A percentile compares a stretch with the other conserved stretches of the same genome.
These are phyloP conservation scores for Phytophthora constricta DNA, from an alignment of 352 stramenopile species.

Conservation along the genomic window DNA sequence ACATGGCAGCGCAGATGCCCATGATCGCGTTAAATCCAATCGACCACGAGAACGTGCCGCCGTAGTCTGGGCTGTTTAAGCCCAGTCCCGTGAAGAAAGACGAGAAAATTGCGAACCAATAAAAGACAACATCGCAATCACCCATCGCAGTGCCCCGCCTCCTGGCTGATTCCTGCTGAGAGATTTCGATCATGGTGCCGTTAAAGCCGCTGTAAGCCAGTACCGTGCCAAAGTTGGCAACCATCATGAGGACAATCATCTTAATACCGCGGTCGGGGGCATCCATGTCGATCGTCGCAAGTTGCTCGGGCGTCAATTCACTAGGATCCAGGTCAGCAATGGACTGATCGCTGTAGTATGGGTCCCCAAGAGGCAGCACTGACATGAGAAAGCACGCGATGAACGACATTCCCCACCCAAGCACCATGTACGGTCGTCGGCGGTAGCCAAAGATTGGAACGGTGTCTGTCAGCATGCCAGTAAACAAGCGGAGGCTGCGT, in stretches of 20 bases:
- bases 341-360: constrained; percentile 54
- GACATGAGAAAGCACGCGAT: constrained; percentile 55
- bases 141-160: constrained; percentile 49
- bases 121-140: constrained; percentile 43
- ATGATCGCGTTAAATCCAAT: constrained; percentile 70
- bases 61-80: constrained; percentile 61
- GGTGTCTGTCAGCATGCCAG: constrained; percentile 79
- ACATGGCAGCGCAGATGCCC: constrained; percentile 42
- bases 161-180: constrained; percentile 53
- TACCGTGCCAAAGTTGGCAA: constrained; percentile 79
- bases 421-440: constrained; percentile 81
- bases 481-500: constrained; percentile 62
- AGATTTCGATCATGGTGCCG: constrained; percentile 66
- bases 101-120: constrained; percentile 46
- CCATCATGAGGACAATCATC: constrained; percentile 70
- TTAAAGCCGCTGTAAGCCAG: constrained; percentile 78
- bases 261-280: constrained; percentile 54
- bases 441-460: constrained; percentile 82
- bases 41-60: constrained; percentile 58
- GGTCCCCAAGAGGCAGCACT: constrained; percentile 48
- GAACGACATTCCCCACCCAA: constrained; percentile 62
- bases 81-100: constrained; percentile 55
- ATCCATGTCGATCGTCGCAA: constrained; percentile 49
- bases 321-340: constrained; percentile 35
- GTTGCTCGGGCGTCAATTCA: constrained; percentile 40